phyloP scores from a whole-genome alignment of 1,139 yeast species.

The Kurtzmaniella quercitrusa region DNA sequence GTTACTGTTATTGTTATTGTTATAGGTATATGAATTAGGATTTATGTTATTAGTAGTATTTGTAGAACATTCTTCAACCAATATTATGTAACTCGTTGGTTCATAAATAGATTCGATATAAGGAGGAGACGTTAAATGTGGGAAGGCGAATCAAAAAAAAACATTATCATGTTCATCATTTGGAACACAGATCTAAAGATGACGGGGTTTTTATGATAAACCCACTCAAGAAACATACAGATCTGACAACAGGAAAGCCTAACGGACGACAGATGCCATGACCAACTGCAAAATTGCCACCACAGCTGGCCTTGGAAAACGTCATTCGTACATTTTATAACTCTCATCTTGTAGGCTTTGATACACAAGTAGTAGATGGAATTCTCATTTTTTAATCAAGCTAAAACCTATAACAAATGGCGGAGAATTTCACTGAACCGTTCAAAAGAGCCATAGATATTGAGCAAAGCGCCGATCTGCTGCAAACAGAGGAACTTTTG shows the following conservation, averaged over 20 bases:
- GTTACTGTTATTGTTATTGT: no score
- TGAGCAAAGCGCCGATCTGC: conserved; percentile 59
- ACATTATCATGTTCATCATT: background rate
- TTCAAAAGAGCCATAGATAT: conserved; percentile 50
- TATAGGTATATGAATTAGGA: no score
- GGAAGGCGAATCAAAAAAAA: no score
- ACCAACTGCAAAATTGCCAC: conserved; percentile 1
- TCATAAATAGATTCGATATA: no score
- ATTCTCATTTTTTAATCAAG: background rate
- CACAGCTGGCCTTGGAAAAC: conserved; percentile 26
- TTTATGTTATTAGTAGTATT: no score
- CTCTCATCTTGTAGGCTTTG: conserved; percentile 3
- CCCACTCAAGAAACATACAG: background rate
- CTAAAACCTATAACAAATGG: background rate
- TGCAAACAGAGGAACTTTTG: conserved; percentile 48
- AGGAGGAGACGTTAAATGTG: no score
- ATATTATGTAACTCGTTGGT: no score
- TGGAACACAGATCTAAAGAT: background rate
- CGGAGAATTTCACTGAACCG: conserved; percentile 27
- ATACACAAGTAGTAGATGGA: conserved; percentile 3
- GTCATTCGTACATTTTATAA: conserved; percentile 21
- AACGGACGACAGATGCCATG: conserved; percentile 19
- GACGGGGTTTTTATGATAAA: background rate
- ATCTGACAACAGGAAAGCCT: conserved; percentile 10
- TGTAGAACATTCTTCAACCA: no score